Evolutionary conservation across 192 early-diverging fungal genomes (phyloP), one percentile per base, ranked within the genome.

Genomic region (Coemansia biformis): DNA sequence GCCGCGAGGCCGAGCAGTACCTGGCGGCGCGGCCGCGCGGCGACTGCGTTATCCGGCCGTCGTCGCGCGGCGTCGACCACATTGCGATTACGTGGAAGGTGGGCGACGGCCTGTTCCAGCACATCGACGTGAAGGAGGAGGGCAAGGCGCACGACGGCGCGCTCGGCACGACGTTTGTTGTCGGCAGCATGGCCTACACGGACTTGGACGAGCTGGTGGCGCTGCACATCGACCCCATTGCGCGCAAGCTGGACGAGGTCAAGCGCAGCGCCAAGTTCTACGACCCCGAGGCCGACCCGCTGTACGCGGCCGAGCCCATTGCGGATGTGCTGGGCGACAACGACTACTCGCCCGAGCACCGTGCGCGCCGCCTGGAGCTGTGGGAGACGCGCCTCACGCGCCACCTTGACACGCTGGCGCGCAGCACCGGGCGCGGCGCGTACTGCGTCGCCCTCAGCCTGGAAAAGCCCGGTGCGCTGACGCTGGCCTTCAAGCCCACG

Each of bases 11-110:
- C 5, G 81, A 84, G 55, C 62, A 81, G 49, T 86, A 84, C 38
- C 62, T 97, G 51, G 75, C 76, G 14, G 63, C 70, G 13, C 77
- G 85, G 21, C 77, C 75, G 15, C 65, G 77, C 11, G 96, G 93
- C 16, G 82, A 85, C 35, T 64, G 86, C 14, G 86, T 99, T 4
- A 88, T 99, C 46, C 81, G 93, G 9, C 91, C 92, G 5, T 97
- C 93, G 16, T 89, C 87, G 7, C 84, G 85, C 12, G 91, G 91
- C n/a, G 64, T 79, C 17, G 82, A 91, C 63, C 91, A 93, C 53
- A 78, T 99, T 12, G 85, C 89, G 1, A 85, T 96, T 16, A 97
- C 91, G 14, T 93, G 90, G 88, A 96, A 97, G 57, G 82, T 93
- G 7, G 86, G 76, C 37, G 87, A 92, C 16, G 83, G 77, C 4